Conservation (phyloP, 2,329 filamentous ascomycete genomes). For the Ascochyta lentis region DNA sequence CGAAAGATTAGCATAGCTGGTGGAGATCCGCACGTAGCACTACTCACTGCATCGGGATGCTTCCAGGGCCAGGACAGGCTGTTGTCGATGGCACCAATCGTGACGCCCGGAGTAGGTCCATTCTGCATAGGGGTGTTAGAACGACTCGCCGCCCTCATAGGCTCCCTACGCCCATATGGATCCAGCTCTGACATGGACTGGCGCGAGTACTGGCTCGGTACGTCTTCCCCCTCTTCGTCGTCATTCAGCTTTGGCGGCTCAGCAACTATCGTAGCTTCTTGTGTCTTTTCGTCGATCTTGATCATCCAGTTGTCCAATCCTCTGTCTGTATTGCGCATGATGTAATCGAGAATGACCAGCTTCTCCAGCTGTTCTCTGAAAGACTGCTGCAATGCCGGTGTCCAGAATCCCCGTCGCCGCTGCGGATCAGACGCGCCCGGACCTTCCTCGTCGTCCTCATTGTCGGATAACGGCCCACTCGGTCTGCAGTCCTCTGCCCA, state of each 20-base stretch:
- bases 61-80: slow-evolving; percentile 99
- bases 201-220: slow-evolving; percentile 62
- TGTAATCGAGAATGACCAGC: slow-evolving; percentile 95
- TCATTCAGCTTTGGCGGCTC: slow-evolving; percentile 76
- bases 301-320: slow-evolving; percentile 99
- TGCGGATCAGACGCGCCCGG: slow-evolving; percentile 42
- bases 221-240: slow-evolving; percentile 39
- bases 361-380: slow-evolving; percentile 97
- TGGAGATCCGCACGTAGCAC: background rate
- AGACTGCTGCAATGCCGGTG: slow-evolving; percentile 82
- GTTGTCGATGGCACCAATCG: slow-evolving; percentile 94
- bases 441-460: slow-evolving; percentile 63
- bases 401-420: slow-evolving; percentile 77
- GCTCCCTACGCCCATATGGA: slow-evolving; percentile 78
- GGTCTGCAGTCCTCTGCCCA: slow-evolving; percentile 88
- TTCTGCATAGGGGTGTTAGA: slow-evolving; percentile 63
- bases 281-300: slow-evolving; percentile 84
- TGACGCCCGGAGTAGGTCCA: slow-evolving; percentile 65
- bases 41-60: slow-evolving; percentile 82
- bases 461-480: slow-evolving; percentile 63
- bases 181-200: slow-evolving; percentile 65
- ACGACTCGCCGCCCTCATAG: slow-evolving; percentile 77
- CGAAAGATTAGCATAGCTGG: slow-evolving; percentile 27
- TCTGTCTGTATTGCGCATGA: slow-evolving; percentile 98
- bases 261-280: slow-evolving; percentile 83